These are phyloP conservation scores for Diaporthe ilicicola DNA, from an alignment of 2,329 filamentous ascomycete genomes.

Conservation along the genomic window DNA sequence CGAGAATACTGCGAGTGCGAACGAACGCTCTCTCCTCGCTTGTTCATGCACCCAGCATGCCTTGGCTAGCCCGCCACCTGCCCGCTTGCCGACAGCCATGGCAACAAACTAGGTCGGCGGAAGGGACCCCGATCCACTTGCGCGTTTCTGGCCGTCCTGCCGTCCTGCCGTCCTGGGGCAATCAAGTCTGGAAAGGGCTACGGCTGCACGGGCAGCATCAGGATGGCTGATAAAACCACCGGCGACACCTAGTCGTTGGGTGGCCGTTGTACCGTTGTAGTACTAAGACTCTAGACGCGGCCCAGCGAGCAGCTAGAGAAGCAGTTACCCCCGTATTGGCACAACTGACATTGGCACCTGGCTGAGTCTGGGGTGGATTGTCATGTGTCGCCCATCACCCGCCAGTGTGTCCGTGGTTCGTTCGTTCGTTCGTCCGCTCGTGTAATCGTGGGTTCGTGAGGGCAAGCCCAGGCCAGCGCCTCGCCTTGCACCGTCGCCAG, in stretches of 20 bases:
- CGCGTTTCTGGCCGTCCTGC: conserved; percentile 20
- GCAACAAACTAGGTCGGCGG: conserved; percentile 1
- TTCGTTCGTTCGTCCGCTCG: background rate
- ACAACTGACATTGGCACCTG: conserved; percentile 23
- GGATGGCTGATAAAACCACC: conserved; percentile 6
- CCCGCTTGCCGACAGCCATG: conserved; percentile 14
- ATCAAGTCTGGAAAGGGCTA: background rate
- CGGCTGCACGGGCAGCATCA: conserved; percentile 21
- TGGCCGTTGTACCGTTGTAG: conserved; percentile 24
- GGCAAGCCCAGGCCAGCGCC: conserved; percentile 7
- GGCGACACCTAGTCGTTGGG: conserved; percentile 15
- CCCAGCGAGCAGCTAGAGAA: conserved; percentile 12
- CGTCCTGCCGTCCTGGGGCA: conserved; percentile 13
- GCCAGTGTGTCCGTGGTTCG: background rate
- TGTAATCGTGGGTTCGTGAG: conserved; percentile 11
- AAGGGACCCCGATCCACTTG: conserved; percentile 19
- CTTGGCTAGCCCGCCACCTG: background rate
- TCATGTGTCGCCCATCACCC: conserved; percentile 9
- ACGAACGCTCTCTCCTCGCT: conserved; percentile 6
- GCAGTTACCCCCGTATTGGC: background rate
- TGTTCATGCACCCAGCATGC: conserved; percentile 17
- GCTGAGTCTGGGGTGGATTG: background rate
- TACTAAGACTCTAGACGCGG: conserved; percentile 14
- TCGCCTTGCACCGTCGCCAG: conserved; percentile 25
- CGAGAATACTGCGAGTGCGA: background rate